phyloP scores from a whole-genome alignment of 2,329 filamentous ascomycete genomes.

The Claviceps purpurea region DNA sequence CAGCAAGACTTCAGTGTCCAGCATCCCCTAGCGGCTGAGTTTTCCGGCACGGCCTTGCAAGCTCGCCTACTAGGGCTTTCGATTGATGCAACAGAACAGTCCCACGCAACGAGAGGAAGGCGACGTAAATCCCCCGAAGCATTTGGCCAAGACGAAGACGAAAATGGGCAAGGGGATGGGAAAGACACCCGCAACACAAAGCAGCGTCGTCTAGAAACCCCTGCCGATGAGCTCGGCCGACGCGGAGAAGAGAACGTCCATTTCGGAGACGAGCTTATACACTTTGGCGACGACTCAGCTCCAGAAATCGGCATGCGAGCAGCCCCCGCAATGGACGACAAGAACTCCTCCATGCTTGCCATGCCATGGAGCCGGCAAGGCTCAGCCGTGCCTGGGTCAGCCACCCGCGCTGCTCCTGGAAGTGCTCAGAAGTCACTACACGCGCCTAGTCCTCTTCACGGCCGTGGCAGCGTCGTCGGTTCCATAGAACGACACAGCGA shows the following conservation, averaged over 20 bases:
- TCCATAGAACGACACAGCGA: slow-evolving; percentile 37
- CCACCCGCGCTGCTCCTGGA: slow-evolving; percentile 23
- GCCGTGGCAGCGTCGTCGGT: slow-evolving; percentile 21
- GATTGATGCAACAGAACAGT: slow-evolving; percentile 9
- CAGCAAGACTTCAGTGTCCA: slow-evolving; percentile 14
- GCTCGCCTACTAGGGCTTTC: slow-evolving; percentile 16
- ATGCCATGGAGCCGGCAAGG: slow-evolving; percentile 38
- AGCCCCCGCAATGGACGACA: slow-evolving; percentile 51
- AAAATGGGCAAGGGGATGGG: background rate
- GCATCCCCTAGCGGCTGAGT: slow-evolving; percentile 30
- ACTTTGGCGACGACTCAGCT: slow-evolving; percentile 26
- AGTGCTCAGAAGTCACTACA: slow-evolving; percentile 21
- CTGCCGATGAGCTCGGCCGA: slow-evolving; percentile 15
- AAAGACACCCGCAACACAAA: slow-evolving; percentile 23
- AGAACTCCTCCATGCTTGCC: slow-evolving; percentile 38
- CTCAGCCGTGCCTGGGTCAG: slow-evolving; percentile 33
- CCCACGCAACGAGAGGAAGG: slow-evolving; percentile 13
- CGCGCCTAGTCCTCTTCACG: slow-evolving; percentile 25
- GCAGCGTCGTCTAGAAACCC: slow-evolving; percentile 16
- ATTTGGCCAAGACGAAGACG: slow-evolving; percentile 22
- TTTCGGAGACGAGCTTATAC: slow-evolving; percentile 15
- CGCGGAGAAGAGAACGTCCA: slow-evolving; percentile 11
- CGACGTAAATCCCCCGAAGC: slow-evolving; percentile 31
- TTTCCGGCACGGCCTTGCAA: slow-evolving; percentile 32
- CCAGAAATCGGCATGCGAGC: slow-evolving; percentile 61